phyloP scores from a whole-genome alignment of 441 rosid genomes.

The Gossypium gossypioides region DNA sequence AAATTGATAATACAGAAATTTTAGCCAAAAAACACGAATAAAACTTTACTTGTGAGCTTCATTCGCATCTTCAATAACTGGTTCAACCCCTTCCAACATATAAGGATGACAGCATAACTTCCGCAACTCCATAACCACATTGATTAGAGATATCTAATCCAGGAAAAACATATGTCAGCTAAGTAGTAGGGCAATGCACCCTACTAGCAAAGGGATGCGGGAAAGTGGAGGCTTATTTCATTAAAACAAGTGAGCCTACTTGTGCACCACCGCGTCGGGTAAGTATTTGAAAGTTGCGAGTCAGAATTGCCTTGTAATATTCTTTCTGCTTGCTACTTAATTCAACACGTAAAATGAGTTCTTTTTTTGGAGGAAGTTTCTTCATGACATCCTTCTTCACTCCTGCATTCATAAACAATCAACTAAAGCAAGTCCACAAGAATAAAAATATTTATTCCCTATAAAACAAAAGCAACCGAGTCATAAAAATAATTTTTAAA shows the following conservation, averaged over 20 bases:
- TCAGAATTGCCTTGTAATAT: constrained; percentile 89
- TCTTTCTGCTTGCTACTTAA: constrained; percentile 88
- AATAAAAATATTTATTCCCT: background rate
- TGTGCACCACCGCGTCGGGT: constrained; percentile 94
- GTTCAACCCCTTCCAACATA: constrained; percentile 94
- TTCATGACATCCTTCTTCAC: constrained; percentile 98
- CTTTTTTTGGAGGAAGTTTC: constrained; percentile 96
- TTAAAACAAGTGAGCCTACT: constrained; percentile 30
- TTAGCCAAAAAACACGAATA: background rate
- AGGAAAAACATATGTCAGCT: constrained; percentile 21
- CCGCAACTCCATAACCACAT: constrained; percentile 96
- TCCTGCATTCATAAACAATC: constrained; percentile 45
- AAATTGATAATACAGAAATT: background rate
- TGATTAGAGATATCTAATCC: constrained; percentile 75
- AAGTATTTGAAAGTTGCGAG: constrained; percentile 84
- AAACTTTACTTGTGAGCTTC: constrained; percentile 65
- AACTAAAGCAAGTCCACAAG: background rate
- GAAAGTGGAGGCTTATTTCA: constrained; percentile 2
- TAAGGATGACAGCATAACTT: constrained; percentile 99
- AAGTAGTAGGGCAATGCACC: background rate
- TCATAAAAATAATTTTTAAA: background rate
- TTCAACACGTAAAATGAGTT: constrained; percentile 91
- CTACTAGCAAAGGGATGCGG: background rate
- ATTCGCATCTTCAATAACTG: constrained; percentile 45
- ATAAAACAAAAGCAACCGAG: background rate